A percentile compares a stretch with the other conserved stretches of the same genome.
phyloP scores from a whole-genome alignment of 257 asterid species.

The Hygrophila difformis region DNA sequence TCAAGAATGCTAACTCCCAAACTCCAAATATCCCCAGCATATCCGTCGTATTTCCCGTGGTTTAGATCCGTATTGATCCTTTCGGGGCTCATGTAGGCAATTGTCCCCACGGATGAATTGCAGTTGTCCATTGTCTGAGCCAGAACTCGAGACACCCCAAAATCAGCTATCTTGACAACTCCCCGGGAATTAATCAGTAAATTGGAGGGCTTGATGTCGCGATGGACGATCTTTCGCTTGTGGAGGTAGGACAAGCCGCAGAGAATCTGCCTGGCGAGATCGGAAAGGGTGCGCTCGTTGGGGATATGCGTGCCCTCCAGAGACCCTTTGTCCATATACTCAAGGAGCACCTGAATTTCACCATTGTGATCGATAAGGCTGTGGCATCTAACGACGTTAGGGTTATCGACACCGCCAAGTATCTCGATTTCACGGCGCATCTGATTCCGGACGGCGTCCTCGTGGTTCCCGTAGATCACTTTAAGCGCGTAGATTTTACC shows the following conservation, averaged over 20 bases:
- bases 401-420: constrained; percentile 74
- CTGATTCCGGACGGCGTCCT: constrained; percentile 65
- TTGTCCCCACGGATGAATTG: constrained; percentile 82
- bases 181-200: constrained; percentile 48
- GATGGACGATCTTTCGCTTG: constrained; percentile 67
- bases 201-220: constrained; percentile 86
- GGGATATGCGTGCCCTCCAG: constrained; percentile 56
- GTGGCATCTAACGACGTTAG: constrained; percentile 73
- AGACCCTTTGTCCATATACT: constrained; percentile 80
- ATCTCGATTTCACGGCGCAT: constrained; percentile 88
- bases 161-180: constrained; percentile 70
- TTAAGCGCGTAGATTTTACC: constrained; percentile 59
- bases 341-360: constrained; percentile 76
- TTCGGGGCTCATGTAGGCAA: constrained; percentile 91
- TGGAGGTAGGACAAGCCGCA: constrained; percentile 65
- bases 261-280: constrained; percentile 64
- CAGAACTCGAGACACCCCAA: constrained; percentile 67
- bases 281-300: constrained; percentile 49
- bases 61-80: constrained; percentile 85
- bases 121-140: constrained; percentile 90
- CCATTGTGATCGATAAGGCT: constrained; percentile 67
- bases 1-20: constrained; percentile 84
- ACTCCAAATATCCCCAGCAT: constrained; percentile 93
- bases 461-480: constrained; percentile 77
- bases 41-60: constrained; percentile 73